Evolutionary conservation across 2,329 filamentous ascomycete species (phyloP), one percentile per base, ranked within the genome.

Genomic region (Diaporthe helianthi): DNA sequence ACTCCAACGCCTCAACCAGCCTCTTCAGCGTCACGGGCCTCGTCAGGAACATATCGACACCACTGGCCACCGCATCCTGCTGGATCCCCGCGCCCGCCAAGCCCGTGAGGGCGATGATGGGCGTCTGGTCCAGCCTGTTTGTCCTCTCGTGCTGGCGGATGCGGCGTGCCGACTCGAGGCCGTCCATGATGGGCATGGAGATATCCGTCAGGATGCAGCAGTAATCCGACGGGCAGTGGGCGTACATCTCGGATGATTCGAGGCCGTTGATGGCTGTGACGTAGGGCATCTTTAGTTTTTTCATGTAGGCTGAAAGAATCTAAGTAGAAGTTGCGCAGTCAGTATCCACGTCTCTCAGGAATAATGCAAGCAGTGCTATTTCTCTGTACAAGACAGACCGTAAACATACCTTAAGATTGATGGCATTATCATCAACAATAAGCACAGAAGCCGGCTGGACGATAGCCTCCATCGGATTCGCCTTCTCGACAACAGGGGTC

Each of bases 141-240:
- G 83, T 78, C 4, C 79, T 76, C 73, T 89, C 87, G 41, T 84
- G 79, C 1, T 80, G 79, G 1, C 86, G 80, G 17, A 88, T 87
- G n/a, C 79, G 77, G 1, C 82, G 77, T 1, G 85, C 86, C 0
- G 83, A 82, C 19, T 83, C 83, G 3, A 86, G 80, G 0, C 85
- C 85, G 70, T 89, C 83, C 74, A 89, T 84, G 3, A 87, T 76
- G 0, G 87, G 87, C 87, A 89, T 89, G 66, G 82, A 86, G 1
- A 88, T 83, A 71, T 89, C 86, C 74, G 81, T 83, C 5, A 83
- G 71, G 0, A 83, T 71, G 61, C 76, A 79, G 0, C 69, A 69
- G 29, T 74, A 81, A 0, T 73, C 64, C 0, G 72, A 71, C 0
- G 75, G 74, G 1, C 73, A 69, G 0, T 71, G 41, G n/a, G 69